Evolutionary conservation across 441 rosid species (phyloP).

Genomic region (Raphanus hybrid): DNA sequence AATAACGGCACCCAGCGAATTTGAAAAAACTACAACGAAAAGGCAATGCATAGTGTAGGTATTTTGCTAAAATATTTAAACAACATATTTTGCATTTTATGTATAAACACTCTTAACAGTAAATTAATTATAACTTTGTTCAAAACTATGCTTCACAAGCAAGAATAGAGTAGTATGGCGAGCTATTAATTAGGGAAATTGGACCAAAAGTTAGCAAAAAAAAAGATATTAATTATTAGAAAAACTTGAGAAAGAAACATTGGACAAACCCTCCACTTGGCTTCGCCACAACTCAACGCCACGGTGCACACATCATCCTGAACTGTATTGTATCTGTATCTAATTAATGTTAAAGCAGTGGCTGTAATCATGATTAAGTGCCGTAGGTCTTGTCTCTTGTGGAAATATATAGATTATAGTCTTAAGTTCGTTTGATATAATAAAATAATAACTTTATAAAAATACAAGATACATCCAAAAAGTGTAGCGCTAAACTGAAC

Average conservation of each 20-base stretch:
- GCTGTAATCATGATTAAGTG: conserved; percentile 37
- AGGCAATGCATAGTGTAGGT: too few species aligned
- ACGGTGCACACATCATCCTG: conserved; percentile 29
- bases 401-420: background rate
- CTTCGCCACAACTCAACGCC: conserved; percentile 34
- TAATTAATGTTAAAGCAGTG: conserved; percentile 23
- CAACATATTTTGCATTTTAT: too few species aligned
- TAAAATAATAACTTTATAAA: background rate
- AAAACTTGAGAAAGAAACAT: background rate
- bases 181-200: too few species aligned
- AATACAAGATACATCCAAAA: conserved; percentile 25
- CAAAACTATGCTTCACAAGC: too few species aligned
- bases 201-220: too few species aligned
- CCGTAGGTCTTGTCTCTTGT: conserved; percentile 37
- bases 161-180: too few species aligned
- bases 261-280: conserved; percentile 33
- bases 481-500: conserved; percentile 31
- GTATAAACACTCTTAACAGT: too few species aligned
- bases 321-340: conserved; percentile 22
- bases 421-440: conserved; percentile 10
- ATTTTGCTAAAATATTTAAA: too few species aligned
- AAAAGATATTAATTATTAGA: too few species aligned
- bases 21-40: too few species aligned
- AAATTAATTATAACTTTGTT: too few species aligned
- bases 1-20: too few species aligned